Base-by-base conservation (phyloP, 805 yeast genomes). In the Candida ovalis region DNA sequence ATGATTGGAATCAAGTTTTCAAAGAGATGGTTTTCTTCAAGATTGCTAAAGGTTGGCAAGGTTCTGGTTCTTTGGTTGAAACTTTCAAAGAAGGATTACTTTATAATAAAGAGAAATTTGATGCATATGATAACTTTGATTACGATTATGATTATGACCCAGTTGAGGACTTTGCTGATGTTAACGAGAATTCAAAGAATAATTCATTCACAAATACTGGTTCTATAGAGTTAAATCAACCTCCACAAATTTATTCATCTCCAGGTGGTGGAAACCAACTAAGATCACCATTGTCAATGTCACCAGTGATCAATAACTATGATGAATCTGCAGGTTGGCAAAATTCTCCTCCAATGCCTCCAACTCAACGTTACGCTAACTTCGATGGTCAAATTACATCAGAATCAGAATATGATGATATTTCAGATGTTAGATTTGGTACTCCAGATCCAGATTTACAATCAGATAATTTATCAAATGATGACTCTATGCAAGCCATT, bases 1-100 rank as follows among this genome's bases (percentile, higher is more conserved):
- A 51, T 45, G 72, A 69, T 44, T 69, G 73, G 73, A 47, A 53
- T 40, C 66, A 58, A 47, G 71, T 67, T 22, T 67, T 64, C 57
- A 68, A 69, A 52, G 72, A 69, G 45, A 57, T 69, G 62, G 60
- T 68, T 40, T 55, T 39, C 38, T 59, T 59, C 46, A 60, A 66
- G 43, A 53, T 69, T 47, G 54, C 63, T 2, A 64, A 67, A 33
- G 71, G 72, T 27, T 67, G 67, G 66, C 58, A 59, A 30, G 71
- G 72, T 21, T 57, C 70, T n/a, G 68, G 70, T 2, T 59, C 60
- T 17, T 44, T 63, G 22, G 61, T 63, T 23, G 70, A 65, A 23
- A 56, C 63, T 1, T 61, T 60, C 53, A 58, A 54, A 48, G 64
- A 65, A 18, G 69, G 66, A 15, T 50, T 67, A 46, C 39, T 61